Percentiles rank a stretch among this genome's conserved stretches.
Conservation (phyloP, 257 asterid genomes). For the Plantago ovata region DNA sequence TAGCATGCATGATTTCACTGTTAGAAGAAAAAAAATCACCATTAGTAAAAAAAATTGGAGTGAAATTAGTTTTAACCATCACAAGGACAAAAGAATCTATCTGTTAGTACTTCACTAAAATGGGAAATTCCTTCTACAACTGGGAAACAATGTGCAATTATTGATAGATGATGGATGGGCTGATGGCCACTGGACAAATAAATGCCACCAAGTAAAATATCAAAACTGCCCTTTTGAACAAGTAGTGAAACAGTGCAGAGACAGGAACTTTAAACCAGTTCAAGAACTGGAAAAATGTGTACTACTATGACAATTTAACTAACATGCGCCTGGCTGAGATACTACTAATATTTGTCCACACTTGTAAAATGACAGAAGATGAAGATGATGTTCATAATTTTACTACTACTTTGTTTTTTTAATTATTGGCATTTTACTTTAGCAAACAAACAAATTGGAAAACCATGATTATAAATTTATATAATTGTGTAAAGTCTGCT, state of each 20-base stretch:
- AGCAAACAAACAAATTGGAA: constrained; percentile 24
- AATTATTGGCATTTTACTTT: no score
- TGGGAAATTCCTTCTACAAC: constrained; percentile 18
- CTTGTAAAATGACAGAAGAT: constrained; percentile 8
- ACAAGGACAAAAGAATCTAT: constrained; percentile 24
- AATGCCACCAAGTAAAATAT: not conserved
- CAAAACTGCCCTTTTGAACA: constrained; percentile 19
- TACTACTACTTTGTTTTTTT: constrained; percentile 1
- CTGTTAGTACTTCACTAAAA: not conserved
- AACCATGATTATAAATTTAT: constrained; percentile 32
- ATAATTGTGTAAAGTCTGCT: constrained; percentile 36
- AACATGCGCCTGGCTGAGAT: not conserved
- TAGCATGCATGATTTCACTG: constrained; percentile 94
- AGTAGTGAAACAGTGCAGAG: not conserved
- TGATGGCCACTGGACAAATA: constrained; percentile 22
- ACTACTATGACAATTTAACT: no score
- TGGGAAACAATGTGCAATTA: constrained; percentile 32
- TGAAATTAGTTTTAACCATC: not conserved
- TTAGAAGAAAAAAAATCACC: not conserved
- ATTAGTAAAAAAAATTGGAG: not conserved
- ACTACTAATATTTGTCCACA: not conserved
- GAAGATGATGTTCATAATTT: no score
- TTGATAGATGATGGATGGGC: no score
- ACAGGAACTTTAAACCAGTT: not conserved
- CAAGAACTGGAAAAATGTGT: not conserved